Percentiles rank a stretch among this genome's conserved stretches.
Evolutionary conservation across 2,329 filamentous ascomycete species (phyloP).

Genomic region (Cladosporium velox): DNA sequence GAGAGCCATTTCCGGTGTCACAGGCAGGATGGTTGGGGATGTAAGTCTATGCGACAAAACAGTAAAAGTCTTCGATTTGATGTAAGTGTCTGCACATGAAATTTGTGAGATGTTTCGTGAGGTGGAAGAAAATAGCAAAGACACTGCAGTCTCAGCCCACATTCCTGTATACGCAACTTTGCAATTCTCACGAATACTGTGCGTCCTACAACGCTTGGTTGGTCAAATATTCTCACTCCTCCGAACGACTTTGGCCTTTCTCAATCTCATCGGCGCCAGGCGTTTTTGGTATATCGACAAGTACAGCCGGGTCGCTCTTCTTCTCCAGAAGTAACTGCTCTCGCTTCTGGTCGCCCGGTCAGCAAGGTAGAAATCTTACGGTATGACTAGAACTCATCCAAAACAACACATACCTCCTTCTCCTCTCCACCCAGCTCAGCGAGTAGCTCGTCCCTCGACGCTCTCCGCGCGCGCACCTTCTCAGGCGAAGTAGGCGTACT

Average conservation of each 20-base stretch:
- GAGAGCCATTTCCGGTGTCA: constrained; percentile 13
- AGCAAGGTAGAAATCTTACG: neutral
- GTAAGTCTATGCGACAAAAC: neutral
- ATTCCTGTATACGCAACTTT: constrained; percentile 1
- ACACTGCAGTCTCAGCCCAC: constrained; percentile 5
- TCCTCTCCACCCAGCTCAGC: constrained; percentile 29
- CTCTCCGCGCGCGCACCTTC: constrained; percentile 17
- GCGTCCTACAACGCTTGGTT: neutral
- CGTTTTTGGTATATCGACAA: constrained; percentile 48
- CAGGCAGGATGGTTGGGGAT: neutral
- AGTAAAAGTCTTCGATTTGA: neutral
- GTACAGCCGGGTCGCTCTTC: constrained; percentile 46
- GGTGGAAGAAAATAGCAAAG: neutral
- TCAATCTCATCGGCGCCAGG: constrained; percentile 49
- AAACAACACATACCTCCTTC: constrained; percentile 25
- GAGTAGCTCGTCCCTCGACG: constrained; percentile 15
- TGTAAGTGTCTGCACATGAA: neutral
- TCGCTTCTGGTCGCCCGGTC: constrained; percentile 37
- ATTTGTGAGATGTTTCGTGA: neutral
- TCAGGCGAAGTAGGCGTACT: constrained; percentile 37
- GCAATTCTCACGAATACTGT: neutral
- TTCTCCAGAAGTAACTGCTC: constrained; percentile 41
- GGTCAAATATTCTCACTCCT: neutral
- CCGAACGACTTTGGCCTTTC: constrained; percentile 19
- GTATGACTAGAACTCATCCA: neutral